Base-by-base conservation (phyloP, 2,329 filamentous ascomycete genomes). In the Neoarthrinium moseri region DNA sequence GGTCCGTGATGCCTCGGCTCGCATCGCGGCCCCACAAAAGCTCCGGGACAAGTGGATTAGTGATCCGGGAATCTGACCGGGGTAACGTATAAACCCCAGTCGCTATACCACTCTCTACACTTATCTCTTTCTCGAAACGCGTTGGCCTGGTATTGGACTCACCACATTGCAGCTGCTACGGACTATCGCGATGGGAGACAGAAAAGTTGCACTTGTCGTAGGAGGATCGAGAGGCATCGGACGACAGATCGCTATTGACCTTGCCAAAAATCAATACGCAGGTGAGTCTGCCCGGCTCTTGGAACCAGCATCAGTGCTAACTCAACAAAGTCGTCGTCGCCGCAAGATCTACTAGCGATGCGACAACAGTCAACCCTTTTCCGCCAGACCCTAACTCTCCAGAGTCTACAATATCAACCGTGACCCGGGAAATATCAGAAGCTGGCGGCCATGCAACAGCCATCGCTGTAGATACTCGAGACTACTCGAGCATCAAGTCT, bases 141-240 rank as follows among this genome's bases (percentile, higher is more conserved):
- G n/a, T n/a, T n/a, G n/a, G n/a, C n/a, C n/a, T n/a, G n/a, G n/a
- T n/a, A n/a, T n/a, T n/a, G n/a, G n/a, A n/a, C n/a, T n/a, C 36
- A 39, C 36, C 18, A 15, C 10, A 20, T 18, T 17, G 18, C 26
- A 33, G 6, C 11, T 8, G n/a, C 27, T 12, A 8, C 24, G n/a
- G n/a, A n/a, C n/a, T n/a, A 22, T 24, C 24, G 12, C 22, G 7
- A 40, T 44, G 44, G 17, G 24, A 4, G 18, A 22, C 11, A 64
- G 72, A 46, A 72, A 73, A 51, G 86, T 91, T 6, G 87, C 86
- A 17, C 73, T 91, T 17, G 72, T 92, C 4, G 76, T 91, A 17
- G 88, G 88, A 30, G 87, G 86, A 2, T 91, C 87, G 0, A 73
- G 89, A 50, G 89, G 89, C 29, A 92, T 95, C 52, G 89, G 89